Percentiles rank a stretch among this genome's conserved stretches.
These are phyloP conservation scores for Polymyxa betae DNA, from an alignment of 208 protist species.

Conservation along the genomic window DNA sequence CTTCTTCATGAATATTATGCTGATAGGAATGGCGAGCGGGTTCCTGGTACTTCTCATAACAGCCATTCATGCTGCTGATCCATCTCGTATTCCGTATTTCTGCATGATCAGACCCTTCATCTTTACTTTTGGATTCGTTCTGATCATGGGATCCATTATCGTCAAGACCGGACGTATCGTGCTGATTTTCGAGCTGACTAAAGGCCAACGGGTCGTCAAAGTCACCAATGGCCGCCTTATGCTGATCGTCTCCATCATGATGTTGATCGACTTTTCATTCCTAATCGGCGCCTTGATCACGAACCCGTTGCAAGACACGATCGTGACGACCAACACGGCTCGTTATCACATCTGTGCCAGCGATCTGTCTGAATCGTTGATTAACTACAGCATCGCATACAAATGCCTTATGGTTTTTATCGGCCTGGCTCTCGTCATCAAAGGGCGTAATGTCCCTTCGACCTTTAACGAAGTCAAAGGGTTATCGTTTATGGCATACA, in stretches of 20 bases:
- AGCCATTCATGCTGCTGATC: not conserved
- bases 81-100: not conserved
- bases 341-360: not conserved
- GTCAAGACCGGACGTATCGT: constrained; percentile 6
- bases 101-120: not conserved
- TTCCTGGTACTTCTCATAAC: not conserved
- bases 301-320: not conserved
- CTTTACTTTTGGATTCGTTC: not conserved
- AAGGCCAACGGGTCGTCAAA: not conserved
- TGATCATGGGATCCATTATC: not conserved
- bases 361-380: not conserved
- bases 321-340: not conserved
- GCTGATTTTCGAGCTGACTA: not conserved
- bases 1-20: not conserved
- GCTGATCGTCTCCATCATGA: not conserved
- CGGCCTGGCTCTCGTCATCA: not conserved
- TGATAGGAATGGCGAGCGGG: not conserved
- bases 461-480: not conserved
- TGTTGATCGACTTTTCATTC: not conserved
- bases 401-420: not conserved
- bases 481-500: not conserved
- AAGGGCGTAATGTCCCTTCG: not conserved
- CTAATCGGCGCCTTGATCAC: not conserved
- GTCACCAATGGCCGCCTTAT: not conserved
- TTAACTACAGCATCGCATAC: not conserved